Base-by-base conservation (phyloP, 345 rosid genomes). In the Erysimum cheiranthoides region DNA sequence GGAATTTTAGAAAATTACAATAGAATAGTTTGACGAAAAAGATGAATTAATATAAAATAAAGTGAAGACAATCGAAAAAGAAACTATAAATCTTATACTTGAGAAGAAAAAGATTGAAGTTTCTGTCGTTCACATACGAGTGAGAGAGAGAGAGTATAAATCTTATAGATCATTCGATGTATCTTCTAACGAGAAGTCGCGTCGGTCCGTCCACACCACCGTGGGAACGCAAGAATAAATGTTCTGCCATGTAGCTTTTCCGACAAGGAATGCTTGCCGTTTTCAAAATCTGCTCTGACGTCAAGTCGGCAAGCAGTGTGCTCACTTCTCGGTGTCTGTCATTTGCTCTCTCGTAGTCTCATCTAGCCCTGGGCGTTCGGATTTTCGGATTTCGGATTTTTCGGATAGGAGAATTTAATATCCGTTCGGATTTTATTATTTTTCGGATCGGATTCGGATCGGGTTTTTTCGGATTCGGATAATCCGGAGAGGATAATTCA, bases 321-420 rank as follows among this genome's bases (percentile, higher is more conserved):
- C 87, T 84, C 87, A 80, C 84, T 80, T 80, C 84, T 80, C 78
- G 9, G 32, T 71, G 25, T 80, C 87, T 84, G 87, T 84, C 87
- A 84, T 76, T 76, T 62, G 32, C 27, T 50, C 47, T 36, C 4
- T 18, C 53, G 10, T 6, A 32, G 1, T 47, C 10, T 49, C n/a
- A n/a, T n/a, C n/a, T n/a, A n/a, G n/a, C n/a, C n/a, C n/a, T n/a
- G n/a, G n/a, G n/a, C n/a, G n/a, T n/a, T n/a, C n/a, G n/a, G n/a
- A n/a, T n/a, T n/a, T n/a, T n/a, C n/a, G n/a, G n/a, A n/a, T n/a
- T n/a, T n/a, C n/a, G n/a, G n/a, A n/a, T n/a, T n/a, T n/a, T n/a
- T n/a, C n/a, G n/a, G n/a, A n/a, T n/a, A n/a, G n/a, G n/a, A n/a
- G n/a, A n/a, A n/a, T n/a, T n/a, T n/a, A n/a, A n/a, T n/a, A n/a